Evolutionary conservation across 345 rosid species (phyloP), one percentile per base, ranked within the genome.

Genomic region (Trapa bicornis): DNA sequence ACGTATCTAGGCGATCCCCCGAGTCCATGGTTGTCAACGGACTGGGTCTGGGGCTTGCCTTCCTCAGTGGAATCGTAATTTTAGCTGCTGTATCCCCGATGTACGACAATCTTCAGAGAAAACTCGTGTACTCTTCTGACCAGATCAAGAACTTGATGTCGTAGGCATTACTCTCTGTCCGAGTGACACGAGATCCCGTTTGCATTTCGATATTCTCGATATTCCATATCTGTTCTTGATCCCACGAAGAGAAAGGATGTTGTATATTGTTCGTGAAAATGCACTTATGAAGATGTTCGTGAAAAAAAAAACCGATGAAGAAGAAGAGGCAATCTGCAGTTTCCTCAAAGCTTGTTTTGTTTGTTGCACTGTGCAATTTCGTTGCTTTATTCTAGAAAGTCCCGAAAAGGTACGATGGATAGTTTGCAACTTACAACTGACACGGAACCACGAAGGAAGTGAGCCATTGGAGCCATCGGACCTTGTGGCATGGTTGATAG

Each of bases 21-120:
- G 97, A 93, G 75, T 86, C 97, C 67, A 72, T 85, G 82, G 72
- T 87, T 61, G 89, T 83, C 29, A 93, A 93, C 52, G 61, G 82
- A 65, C 33, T 93, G 58, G 97, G 98, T 15, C 79, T 90, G 4
- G 79, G 88, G 12, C 78, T 93, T 71, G 97, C 84, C 48, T 65
- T 93, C 65, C 90, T 90, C 11, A 17, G 96, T 22, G 89, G 88
- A 64, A 74, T 83, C 63, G 88, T 93, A 54, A 82, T 88, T 64
- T 67, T 85, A 1, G 82, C 87, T 6, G 91, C 96, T 9, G 70
- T 81, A 77, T 83, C 85, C 57, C 96, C 98, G 0, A 88, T 80
- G 79, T 61, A 48, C 61, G 84, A 75, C 36, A 13, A 32, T 13
- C 47, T 62, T 61, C 76, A 71, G 50, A 73, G 50, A 8, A 88